phyloP scores from a whole-genome alignment of 2,329 filamentous ascomycete genomes.

The Beauveria sp. region DNA sequence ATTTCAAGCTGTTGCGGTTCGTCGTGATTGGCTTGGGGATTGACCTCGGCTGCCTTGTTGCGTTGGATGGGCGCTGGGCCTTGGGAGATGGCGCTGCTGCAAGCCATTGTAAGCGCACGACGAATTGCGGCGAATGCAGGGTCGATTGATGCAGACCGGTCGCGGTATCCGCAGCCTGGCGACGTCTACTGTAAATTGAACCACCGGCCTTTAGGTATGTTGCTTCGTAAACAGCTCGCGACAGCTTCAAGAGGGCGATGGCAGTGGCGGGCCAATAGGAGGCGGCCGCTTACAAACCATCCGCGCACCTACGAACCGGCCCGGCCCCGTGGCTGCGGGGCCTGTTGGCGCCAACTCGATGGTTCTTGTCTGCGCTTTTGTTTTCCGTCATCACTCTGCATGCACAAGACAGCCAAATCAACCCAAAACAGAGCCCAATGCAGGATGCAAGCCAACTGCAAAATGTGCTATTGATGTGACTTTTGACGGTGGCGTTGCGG shows the following conservation, averaged over 20 bases:
- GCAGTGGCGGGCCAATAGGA: neutral
- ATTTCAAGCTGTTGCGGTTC: neutral
- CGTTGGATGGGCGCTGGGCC: neutral
- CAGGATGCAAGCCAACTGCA: no score
- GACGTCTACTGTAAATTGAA: neutral
- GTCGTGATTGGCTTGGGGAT: neutral
- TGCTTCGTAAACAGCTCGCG: neutral
- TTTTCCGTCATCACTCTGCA: no score
- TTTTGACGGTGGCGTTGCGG: no score
- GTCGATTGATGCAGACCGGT: neutral
- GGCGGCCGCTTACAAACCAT: neutral
- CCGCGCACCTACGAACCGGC: no score
- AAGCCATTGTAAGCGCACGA: neutral
- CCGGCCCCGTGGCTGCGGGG: no score
- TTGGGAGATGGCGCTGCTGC: neutral
- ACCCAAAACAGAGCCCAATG: no score
- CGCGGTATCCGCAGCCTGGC: neutral
- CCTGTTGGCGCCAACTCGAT: no score
- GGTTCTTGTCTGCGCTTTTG: no score
- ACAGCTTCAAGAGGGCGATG: neutral
- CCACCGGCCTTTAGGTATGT: neutral
- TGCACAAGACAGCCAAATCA: no score
- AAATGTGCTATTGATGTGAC: no score
- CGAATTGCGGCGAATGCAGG: neutral
- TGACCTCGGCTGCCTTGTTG: neutral